phyloP scores from a whole-genome alignment of 2,329 filamentous ascomycete genomes.

The Talaromyces sp. region DNA sequence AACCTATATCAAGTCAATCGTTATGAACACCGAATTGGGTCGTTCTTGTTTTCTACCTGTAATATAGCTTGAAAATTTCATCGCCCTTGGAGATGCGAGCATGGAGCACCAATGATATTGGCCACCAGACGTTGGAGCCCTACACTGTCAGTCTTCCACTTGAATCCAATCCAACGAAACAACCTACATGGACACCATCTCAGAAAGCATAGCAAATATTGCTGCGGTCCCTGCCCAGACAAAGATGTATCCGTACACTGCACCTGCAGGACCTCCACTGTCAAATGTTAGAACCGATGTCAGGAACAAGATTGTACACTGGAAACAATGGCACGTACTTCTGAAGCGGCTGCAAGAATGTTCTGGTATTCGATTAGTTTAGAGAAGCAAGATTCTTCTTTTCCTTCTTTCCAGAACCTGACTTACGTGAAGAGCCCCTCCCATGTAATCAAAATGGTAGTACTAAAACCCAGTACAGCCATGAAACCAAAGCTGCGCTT shows the following conservation, averaged over 20 bases:
- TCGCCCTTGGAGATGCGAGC: background rate
- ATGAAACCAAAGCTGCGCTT: slow-evolving; percentile 13
- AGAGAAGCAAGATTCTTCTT: background rate
- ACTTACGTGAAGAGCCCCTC: slow-evolving; percentile 8
- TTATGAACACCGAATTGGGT: too few species aligned
- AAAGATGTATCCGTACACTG: slow-evolving; percentile 8
- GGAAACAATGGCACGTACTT: background rate
- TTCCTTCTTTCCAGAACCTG: background rate
- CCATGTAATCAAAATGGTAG: slow-evolving; percentile 11
- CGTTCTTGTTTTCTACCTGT: background rate
- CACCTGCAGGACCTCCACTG: slow-evolving; percentile 10
- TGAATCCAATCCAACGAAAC: background rate
- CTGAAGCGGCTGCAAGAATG: slow-evolving; percentile 3
- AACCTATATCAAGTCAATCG: slow-evolving; percentile 7
- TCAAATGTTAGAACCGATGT: background rate
- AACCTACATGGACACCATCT: slow-evolving; percentile 11
- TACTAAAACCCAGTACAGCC: slow-evolving; percentile 9
- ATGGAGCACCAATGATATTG: slow-evolving; percentile 14
- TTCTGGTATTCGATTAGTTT: background rate
- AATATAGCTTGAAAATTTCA: slow-evolving; percentile 3
- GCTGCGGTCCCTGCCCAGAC: slow-evolving; percentile 7
- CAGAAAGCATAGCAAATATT: slow-evolving; percentile 4
- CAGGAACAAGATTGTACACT: background rate
- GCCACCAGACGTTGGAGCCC: slow-evolving; percentile 9
- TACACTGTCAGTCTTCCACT: background rate